Conservation (phyloP, 208 protist genomes). For the Porcisia hertigi region DNA sequence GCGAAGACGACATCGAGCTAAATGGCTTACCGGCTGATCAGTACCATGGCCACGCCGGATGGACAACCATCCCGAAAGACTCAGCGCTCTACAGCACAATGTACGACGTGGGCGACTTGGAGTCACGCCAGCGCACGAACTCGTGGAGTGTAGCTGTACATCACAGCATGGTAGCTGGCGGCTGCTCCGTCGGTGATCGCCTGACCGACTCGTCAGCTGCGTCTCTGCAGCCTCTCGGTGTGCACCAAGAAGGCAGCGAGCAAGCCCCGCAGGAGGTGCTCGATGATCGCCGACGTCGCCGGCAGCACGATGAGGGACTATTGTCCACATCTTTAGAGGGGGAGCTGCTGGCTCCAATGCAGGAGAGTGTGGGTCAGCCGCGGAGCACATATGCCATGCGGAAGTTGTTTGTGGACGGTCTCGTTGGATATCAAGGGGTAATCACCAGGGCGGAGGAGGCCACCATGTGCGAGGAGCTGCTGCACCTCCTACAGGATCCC, state of each 20-base stretch:
- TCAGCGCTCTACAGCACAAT: conserved; percentile 77
- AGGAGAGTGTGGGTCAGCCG: conserved; percentile 70
- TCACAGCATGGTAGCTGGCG: neutral
- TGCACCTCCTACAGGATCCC: conserved; percentile 69
- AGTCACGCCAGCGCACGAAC: conserved; percentile 81
- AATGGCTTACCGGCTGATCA: conserved; percentile 62
- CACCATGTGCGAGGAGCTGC: conserved; percentile 71
- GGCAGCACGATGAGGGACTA: conserved; percentile 50
- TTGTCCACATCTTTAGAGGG: conserved; percentile 59
- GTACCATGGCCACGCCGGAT: conserved; percentile 71
- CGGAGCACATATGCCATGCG: conserved; percentile 82
- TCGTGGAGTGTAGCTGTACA: conserved; percentile 57
- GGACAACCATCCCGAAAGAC: conserved; percentile 78
- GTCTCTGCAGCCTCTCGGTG: neutral
- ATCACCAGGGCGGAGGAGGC: conserved; percentile 79
- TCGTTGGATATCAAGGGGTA: conserved; percentile 84
- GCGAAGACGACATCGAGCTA: conserved; percentile 79
- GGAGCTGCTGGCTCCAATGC: conserved; percentile 62
- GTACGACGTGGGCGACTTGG: conserved; percentile 52
- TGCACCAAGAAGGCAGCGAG: neutral
- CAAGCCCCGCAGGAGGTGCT: conserved; percentile 27
- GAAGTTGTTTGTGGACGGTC: conserved; percentile 75
- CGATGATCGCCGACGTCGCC: conserved; percentile 49
- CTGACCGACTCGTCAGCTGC: conserved; percentile 22
- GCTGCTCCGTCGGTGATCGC: conserved; percentile 3